A percentile compares a stretch with the other conserved stretches of the same genome.
Evolutionary conservation across 768 basidiomycete genomes (phyloP).

Genomic region (Boletus tylopilopsis): DNA sequence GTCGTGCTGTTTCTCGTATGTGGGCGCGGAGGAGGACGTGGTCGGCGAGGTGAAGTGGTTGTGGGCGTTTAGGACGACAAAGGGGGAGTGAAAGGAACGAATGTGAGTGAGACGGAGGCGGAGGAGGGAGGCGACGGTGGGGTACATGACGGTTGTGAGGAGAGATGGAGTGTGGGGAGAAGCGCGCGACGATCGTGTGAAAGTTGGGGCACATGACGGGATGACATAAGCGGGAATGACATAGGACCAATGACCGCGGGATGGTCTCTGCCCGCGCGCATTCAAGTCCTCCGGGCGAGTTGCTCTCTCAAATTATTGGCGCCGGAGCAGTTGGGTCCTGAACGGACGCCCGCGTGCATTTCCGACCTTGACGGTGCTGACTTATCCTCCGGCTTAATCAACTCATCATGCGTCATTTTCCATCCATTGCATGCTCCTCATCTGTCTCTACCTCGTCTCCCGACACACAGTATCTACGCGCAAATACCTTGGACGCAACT

Average conservation of each 20-base stretch:
- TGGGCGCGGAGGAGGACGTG: conserved; percentile 26
- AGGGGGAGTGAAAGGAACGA: conserved; percentile 67
- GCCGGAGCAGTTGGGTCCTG: conserved; percentile 9
- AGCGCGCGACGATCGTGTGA: conserved; percentile 21
- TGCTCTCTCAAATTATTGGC: conserved; percentile 1
- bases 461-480: conserved; percentile 7
- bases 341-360: conserved; percentile 12
- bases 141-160: conserved; percentile 23
- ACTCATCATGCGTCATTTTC: conserved; percentile 7
- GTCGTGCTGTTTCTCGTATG: conserved; percentile 65
- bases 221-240: conserved; percentile 25
- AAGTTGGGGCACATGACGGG: conserved; percentile 14
- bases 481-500: conserved; percentile 17
- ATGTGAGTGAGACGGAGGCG: background rate
- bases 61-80: conserved; percentile 45
- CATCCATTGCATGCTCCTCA: conserved; percentile 8
- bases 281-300: conserved; percentile 1
- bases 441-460: conserved; percentile 1
- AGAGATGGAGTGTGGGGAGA: background rate
- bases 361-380: conserved; percentile 25
- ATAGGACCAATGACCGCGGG: conserved; percentile 7
- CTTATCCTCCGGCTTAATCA: background rate
- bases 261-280: background rate
- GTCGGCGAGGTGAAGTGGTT: conserved; percentile 27
- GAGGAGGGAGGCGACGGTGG: background rate